Evolutionary conservation across 371 early-diverging fungal genomes (phyloP), one percentile per base, ranked within the genome.

Genomic region (Umbelopsis sp.): DNA sequence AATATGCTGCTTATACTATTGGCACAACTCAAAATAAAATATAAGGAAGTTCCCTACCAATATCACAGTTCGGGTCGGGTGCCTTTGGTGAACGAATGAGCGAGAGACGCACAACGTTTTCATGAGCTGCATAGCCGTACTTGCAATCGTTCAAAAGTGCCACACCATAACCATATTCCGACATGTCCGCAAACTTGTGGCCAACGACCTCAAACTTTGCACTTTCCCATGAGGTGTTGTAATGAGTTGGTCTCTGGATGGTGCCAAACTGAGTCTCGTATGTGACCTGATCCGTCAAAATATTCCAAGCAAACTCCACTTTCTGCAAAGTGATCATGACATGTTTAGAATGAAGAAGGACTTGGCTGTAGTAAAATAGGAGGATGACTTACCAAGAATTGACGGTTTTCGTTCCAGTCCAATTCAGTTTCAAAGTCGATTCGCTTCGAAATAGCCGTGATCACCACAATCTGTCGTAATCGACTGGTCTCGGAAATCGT

Each of bases 121-220:
- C 89, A 65, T 91, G 86, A n/a, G 89, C 88, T 1, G 96, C 84
- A 75, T 92, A 93, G 4, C 92, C 91, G 71, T 92, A 94, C 71
- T 92, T 96, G 88, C 93, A 89, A 74, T 97, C 97, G 76, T 94
- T 97, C 66, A 97, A 74, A 41, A 97, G 72, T 0, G 97, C 89
- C 10, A 96, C 91, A 22, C 98, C 98, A 77, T 92, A 96, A 0
- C 96, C 96, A 68, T 81, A 90, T 74, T 98, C 97, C 0, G 93
- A 93, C 20, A 95, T 80, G 68, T 97, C 97, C 7, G 90, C 96
- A 81, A 91, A 97, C 76, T 93, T 95, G 84, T 98, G 98, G 0
- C 90, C 95, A 69, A 94, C 95, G 5, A 96, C 97, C 79, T 97
- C 97, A 74, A 98, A 98, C 66, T 93, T 92, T 24, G 97, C 97